These are phyloP conservation scores for Glycine latifolia DNA, from an alignment of 306 rosid species.

Conservation along the genomic window DNA sequence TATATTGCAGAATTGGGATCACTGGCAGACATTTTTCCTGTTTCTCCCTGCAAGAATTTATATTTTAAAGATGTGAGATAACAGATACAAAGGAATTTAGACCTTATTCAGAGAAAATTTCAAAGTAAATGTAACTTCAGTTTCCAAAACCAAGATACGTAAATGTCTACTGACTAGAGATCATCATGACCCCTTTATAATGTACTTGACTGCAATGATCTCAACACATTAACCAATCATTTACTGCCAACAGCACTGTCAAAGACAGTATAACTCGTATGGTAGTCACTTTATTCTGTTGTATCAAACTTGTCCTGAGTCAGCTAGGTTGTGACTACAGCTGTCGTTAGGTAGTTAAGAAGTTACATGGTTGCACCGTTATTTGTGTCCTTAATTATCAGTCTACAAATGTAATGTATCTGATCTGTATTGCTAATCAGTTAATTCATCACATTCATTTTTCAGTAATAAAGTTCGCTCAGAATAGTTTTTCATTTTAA, in stretches of 20 bases:
- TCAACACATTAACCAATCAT: background rate
- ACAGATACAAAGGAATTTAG: slow-evolving; percentile 13
- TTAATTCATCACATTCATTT: background rate
- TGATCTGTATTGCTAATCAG: background rate
- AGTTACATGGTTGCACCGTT: background rate
- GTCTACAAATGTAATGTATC: background rate
- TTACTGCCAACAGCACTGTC: background rate
- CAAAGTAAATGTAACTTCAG: background rate
- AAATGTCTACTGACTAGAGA: slow-evolving; percentile 9
- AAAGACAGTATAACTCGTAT: background rate
- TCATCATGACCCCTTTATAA: background rate
- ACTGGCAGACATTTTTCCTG: slow-evolving; percentile 97
- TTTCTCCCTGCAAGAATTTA: slow-evolving; percentile 81
- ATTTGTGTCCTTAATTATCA: background rate
- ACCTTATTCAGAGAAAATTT: slow-evolving; percentile 17
- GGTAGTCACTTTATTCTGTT: background rate
- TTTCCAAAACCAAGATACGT: background rate
- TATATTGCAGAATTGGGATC: slow-evolving; percentile 98
- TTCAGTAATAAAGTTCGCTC: background rate
- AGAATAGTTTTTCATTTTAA: background rate
- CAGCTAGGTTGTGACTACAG: background rate
- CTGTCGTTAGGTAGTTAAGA: background rate
- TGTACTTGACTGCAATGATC: background rate
- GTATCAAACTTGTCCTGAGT: background rate
- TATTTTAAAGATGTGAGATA: slow-evolving; percentile 35